Evolutionary conservation across 2,329 filamentous ascomycete genomes (phyloP).

Genomic region (Magnaporthiopsis incrustans): DNA sequence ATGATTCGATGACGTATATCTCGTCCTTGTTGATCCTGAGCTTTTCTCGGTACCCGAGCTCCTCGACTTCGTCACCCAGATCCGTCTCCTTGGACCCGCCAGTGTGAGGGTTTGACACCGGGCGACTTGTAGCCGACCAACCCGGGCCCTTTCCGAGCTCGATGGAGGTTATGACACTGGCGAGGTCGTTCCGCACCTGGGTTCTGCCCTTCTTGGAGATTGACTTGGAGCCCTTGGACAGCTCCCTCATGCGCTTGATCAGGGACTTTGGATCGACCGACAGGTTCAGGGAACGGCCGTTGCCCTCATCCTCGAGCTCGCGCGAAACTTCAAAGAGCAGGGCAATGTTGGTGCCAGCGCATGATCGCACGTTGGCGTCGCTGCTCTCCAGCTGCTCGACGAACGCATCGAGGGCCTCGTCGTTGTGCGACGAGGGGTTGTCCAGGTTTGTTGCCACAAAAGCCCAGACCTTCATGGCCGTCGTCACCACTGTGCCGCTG

Average conservation of each 20-base stretch:
- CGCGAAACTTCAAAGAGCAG: slow-evolving; percentile 68
- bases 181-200: slow-evolving; percentile 38
- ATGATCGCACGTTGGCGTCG: slow-evolving; percentile 65
- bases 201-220: slow-evolving; percentile 42
- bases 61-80: slow-evolving; percentile 30
- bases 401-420: slow-evolving; percentile 69
- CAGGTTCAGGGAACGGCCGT: slow-evolving; percentile 39
- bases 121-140: slow-evolving; percentile 41
- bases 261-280: slow-evolving; percentile 43
- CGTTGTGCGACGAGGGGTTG: slow-evolving; percentile 61
- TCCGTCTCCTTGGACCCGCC: slow-evolving; percentile 33
- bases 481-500: slow-evolving; percentile 60
- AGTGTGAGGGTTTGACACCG: slow-evolving; percentile 32
- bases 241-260: slow-evolving; percentile 37
- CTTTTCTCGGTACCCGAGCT: slow-evolving; percentile 45
- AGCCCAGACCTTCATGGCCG: slow-evolving; percentile 71
- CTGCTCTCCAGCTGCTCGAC: slow-evolving; percentile 76
- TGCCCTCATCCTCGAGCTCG: slow-evolving; percentile 36
- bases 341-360: slow-evolving; percentile 73
- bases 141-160: slow-evolving; percentile 46
- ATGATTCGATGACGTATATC: slow-evolving; percentile 34
- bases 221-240: slow-evolving; percentile 39
- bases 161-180: slow-evolving; percentile 45
- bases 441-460: slow-evolving; percentile 72
- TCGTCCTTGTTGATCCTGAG: slow-evolving; percentile 27